These are phyloP conservation scores for Cercospora sp. DNA, from an alignment of 2,329 filamentous ascomycete species.

Conservation along the genomic window DNA sequence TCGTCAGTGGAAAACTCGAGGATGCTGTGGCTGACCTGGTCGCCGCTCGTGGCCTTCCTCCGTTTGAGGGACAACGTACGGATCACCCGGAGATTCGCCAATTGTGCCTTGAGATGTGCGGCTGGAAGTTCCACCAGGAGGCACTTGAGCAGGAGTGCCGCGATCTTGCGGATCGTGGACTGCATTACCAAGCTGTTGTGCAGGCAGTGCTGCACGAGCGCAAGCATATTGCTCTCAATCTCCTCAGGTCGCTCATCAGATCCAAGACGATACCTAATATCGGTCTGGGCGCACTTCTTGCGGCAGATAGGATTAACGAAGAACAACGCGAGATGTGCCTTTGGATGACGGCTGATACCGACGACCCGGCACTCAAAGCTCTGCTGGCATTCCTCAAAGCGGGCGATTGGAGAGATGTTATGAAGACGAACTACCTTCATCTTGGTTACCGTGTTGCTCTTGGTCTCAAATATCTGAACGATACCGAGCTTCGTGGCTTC, in stretches of 20 bases:
- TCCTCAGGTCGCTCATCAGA: conserved; percentile 67
- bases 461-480: conserved; percentile 69
- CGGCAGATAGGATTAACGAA: conserved; percentile 52
- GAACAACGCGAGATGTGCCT: conserved; percentile 63
- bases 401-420: conserved; percentile 72
- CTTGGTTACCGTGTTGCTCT: conserved; percentile 73
- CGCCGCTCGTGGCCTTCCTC: conserved; percentile 60
- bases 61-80: conserved; percentile 64
- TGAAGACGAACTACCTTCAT: conserved; percentile 70
- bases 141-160: conserved; percentile 53
- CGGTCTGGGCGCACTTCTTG: conserved; percentile 51
- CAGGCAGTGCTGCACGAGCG: conserved; percentile 73
- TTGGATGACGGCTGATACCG: conserved; percentile 64
- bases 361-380: conserved; percentile 76
- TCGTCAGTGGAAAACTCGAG: conserved; percentile 29
- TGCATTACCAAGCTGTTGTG: conserved; percentile 71
- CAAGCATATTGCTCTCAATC: conserved; percentile 65
- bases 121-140: conserved; percentile 63
- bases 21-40: conserved; percentile 63
- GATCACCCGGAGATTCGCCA: conserved; percentile 69
- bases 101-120: conserved; percentile 72
- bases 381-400: conserved; percentile 76
- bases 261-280: conserved; percentile 64
- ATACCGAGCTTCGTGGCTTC: conserved; percentile 49
- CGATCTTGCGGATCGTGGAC: conserved; percentile 53